Conservation (phyloP, 257 asterid genomes). For the Craterostigma plantagineum region DNA sequence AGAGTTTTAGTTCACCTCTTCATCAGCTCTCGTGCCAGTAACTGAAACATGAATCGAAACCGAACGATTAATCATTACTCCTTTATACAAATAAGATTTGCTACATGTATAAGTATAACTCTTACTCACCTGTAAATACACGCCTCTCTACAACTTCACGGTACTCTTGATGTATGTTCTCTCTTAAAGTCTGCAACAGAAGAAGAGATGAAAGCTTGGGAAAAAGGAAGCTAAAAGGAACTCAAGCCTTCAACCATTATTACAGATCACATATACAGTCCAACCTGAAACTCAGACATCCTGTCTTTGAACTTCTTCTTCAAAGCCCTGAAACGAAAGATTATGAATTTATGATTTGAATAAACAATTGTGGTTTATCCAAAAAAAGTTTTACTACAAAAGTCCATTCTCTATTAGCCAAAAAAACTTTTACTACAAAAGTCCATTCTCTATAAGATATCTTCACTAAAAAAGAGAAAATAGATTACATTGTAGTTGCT, state of each 20-base stretch:
- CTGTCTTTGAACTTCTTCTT: constrained; percentile 91
- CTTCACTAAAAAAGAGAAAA: neutral
- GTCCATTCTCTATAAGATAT: too few species aligned
- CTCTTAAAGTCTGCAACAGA: constrained; percentile 60
- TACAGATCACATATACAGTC: neutral
- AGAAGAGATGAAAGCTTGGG: neutral
- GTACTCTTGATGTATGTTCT: constrained; percentile 85
- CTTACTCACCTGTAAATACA: constrained; percentile 72
- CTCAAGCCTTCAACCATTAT: constrained; percentile 7
- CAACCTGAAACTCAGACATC: constrained; percentile 91
- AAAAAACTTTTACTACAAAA: too few species aligned
- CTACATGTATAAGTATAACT: too few species aligned
- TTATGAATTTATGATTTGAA: too few species aligned
- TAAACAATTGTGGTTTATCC: too few species aligned
- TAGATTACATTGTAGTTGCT: constrained; percentile 71
- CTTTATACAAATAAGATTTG: too few species aligned
- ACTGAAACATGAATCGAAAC: constrained; percentile 29
- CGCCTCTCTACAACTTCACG: constrained; percentile 98
- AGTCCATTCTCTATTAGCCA: too few species aligned
- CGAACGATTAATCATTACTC: constrained; percentile 1
- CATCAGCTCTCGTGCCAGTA: constrained; percentile 82
- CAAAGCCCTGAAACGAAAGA: constrained; percentile 50
- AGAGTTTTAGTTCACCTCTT: constrained; percentile 55
- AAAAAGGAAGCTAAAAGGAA: constrained; percentile 6
- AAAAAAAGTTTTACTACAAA: too few species aligned